Evolutionary conservation across 257 asterid species (phyloP), one percentile per base, ranked within the genome.

Genomic region (Gentiana straminea): DNA sequence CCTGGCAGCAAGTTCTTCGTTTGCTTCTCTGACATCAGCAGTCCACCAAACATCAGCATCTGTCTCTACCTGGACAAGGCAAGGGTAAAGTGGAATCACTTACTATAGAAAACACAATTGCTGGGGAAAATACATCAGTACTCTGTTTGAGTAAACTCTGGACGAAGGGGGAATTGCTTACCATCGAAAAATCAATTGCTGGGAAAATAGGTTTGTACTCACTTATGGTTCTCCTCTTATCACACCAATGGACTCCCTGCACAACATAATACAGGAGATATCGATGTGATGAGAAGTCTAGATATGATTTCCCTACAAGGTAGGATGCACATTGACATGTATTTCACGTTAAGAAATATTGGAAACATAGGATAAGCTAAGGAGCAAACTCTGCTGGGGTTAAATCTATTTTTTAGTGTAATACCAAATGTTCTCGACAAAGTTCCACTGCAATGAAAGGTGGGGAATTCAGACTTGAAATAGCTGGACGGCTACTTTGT

Each of bases 171-270:
- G 49, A 59, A 60, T 11, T 49, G 73, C 98, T 84, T 79, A 77
- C 95, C 92, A 74, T 57, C 58, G 98, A 91, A 71, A 91, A 87
- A 78, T 91, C 95, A 75, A 91, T 75, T 54, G 89, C 92, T n/a
- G 98, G 98, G 68, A 91, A 91, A 44, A 84, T 71, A 43, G 68
- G 71, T 69, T 65, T 81, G 63, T 87, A 91, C 67, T 91, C 96
- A 13, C 73, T 76, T 65, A 83, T 49, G 77, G 86, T 82, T 77
- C 96, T 79, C 67, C 98, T 84, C 80, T 83, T 87, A 66, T 91
- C 96, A 63, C 96, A 91, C 96, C 98, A 91, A 66, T 87, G 84
- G 63, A 90, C 86, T 52, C 98, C 96, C 96, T 90, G 86, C 84
- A 74, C 43, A 34, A 44, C 59, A 32, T 5, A 64, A 73, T 41